Percentiles rank a stretch among this genome's conserved stretches.
These are phyloP conservation scores for Lophiostoma macrostomum DNA, from an alignment of 495 filamentous ascomycete species.

Conservation along the genomic window DNA sequence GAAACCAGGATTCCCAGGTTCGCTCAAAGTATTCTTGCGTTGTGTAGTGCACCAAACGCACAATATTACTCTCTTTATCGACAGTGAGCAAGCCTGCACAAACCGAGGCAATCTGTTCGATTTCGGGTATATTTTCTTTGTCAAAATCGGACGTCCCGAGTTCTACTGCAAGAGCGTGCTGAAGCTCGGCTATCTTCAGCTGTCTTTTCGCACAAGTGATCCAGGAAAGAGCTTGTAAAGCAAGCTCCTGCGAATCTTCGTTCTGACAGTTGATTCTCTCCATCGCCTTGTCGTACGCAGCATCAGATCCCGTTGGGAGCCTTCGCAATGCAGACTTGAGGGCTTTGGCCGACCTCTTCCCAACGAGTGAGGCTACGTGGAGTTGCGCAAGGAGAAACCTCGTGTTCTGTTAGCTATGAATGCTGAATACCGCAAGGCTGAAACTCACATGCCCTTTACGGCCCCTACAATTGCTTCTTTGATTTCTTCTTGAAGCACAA, in stretches of 20 bases:
- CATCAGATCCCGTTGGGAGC: conserved; percentile 32
- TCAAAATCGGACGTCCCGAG: conserved; percentile 38
- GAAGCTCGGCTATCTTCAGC: conserved; percentile 4
- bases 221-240: conserved; percentile 8
- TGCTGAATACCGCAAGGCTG: not conserved
- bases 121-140: conserved; percentile 40
- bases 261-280: conserved; percentile 44
- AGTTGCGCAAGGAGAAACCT: conserved; percentile 58
- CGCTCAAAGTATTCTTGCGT: conserved; percentile 52
- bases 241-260: too few species aligned
- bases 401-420: not conserved
- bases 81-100: conserved; percentile 55
- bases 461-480: conserved; percentile 16
- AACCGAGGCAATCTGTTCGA: conserved; percentile 45
- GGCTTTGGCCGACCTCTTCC: conserved; percentile 37
- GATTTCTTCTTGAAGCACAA: conserved; percentile 4
- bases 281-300: conserved; percentile 48
- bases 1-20: conserved; percentile 39
- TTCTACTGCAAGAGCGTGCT: conserved; percentile 48
- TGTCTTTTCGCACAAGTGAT: conserved; percentile 2
- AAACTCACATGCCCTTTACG: conserved; percentile 31
- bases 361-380: conserved; percentile 46
- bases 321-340: conserved; percentile 40
- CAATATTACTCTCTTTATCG: conserved; percentile 46
- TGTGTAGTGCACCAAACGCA: conserved; percentile 57